phyloP scores from a whole-genome alignment of 257 asterid species.

The Scutellaria barbata region DNA sequence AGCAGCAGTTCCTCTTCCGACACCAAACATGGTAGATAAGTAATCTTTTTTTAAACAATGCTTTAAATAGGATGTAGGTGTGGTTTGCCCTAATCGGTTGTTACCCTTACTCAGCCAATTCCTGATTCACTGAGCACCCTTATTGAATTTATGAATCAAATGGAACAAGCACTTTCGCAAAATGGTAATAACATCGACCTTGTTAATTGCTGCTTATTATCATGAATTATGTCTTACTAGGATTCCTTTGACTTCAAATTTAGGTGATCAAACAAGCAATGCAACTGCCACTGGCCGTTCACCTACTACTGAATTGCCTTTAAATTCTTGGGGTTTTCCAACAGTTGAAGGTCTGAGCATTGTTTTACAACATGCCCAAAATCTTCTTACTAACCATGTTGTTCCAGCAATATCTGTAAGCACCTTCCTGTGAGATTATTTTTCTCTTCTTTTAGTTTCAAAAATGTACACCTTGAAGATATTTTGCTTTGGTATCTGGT shows the following conservation, averaged over 20 bases:
- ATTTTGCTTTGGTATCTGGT: no score
- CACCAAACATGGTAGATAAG: conserved; percentile 64
- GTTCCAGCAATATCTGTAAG: conserved; percentile 86
- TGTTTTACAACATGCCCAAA: conserved; percentile 66
- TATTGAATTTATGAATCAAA: conserved; percentile 71
- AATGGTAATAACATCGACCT: conserved; percentile 53
- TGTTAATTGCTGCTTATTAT: conserved; percentile 21
- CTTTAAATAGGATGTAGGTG: conserved; percentile 12
- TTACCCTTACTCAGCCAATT: conserved; percentile 65
- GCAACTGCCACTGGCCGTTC: conserved; percentile 45
- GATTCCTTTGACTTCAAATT: conserved; percentile 18
- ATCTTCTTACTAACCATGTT: conserved; percentile 72
- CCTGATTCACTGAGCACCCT: conserved; percentile 92
- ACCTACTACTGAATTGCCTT: conserved; percentile 59
- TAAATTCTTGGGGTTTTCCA: conserved; percentile 62
- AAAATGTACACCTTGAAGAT: neutral
- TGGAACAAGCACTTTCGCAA: conserved; percentile 71
- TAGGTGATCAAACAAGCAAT: conserved; percentile 59
- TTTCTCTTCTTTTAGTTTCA: neutral
- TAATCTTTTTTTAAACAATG: neutral
- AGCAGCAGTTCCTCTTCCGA: conserved; percentile 66
- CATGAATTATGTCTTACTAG: conserved; percentile 26
- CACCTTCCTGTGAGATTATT: conserved; percentile 1
- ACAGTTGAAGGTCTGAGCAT: conserved; percentile 71
- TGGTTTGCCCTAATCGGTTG: conserved; percentile 30